phyloP scores from a whole-genome alignment of 1,139 yeast species.

The Pichia sp. region DNA sequence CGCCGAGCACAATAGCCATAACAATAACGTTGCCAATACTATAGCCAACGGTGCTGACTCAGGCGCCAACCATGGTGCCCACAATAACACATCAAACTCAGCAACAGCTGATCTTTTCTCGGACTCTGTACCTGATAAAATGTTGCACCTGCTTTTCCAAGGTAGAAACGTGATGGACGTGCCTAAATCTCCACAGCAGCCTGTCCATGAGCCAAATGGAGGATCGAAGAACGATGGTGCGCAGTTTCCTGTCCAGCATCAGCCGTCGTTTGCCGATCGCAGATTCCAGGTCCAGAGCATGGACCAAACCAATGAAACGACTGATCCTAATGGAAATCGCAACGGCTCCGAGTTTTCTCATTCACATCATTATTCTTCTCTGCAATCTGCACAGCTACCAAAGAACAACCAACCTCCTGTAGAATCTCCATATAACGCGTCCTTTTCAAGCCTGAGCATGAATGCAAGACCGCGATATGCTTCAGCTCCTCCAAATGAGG shows the following conservation, averaged over 20 bases:
- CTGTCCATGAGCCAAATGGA: not conserved
- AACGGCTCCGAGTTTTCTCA: not conserved
- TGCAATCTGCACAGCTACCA: not conserved
- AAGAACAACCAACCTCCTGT: conserved; percentile 2
- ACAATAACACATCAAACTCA: not conserved
- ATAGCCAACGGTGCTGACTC: not conserved
- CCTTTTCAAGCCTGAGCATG: conserved; percentile 1
- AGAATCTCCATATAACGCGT: not conserved
- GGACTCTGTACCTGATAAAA: conserved; percentile 36
- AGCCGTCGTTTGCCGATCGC: not conserved
- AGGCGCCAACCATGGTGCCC: not conserved
- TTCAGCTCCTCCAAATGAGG: conserved; percentile 11
- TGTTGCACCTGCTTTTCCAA: conserved; percentile 52
- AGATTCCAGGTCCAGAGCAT: not conserved
- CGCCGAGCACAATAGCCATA: not conserved
- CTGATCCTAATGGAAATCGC: not conserved
- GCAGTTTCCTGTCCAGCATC: not conserved
- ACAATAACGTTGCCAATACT: not conserved
- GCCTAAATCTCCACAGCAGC: not conserved
- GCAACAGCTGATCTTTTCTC: conserved; percentile 10
- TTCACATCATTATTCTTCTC: not conserved
- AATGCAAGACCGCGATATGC: not conserved
- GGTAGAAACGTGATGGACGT: conserved; percentile 31
- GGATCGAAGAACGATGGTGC: not conserved
- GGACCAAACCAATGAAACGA: not conserved